Base-by-base conservation (phyloP, 768 basidiomycete species). In the Boletus reticulatus region DNA sequence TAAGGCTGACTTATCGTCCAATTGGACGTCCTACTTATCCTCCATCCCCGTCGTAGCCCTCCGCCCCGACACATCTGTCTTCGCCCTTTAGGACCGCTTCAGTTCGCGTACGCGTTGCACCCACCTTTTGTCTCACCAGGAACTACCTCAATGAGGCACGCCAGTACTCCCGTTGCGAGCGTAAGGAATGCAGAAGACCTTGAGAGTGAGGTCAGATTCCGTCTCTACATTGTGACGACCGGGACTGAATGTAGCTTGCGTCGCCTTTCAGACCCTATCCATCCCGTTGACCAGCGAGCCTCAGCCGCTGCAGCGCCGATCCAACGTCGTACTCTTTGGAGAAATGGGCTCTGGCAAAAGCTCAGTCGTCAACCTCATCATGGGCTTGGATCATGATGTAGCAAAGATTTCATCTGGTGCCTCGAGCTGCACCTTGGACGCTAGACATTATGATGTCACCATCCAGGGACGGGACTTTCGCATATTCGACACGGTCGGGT, bases 311-410 rank as follows among this genome's bases (percentile, higher is more conserved):
- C 58, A 52, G 49, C 58, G 22, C 34, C 55, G 60, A 54, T 55
- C 45, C 41, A 72, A 68, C 32, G 46, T 70, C 0, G 64, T 70
- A 9, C 57, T 70, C 47, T 70, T 70, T 13, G 70, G 69, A 20
- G 70, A 72, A 57, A 57, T 61, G 43, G 69, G 70, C 5, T 61
- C 60, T 9, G 73, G 74, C 1, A 79, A 80, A 56, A 78, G 76
- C 53, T 76, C 75, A 1, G 57, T 79, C 14, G 59, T 78, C 53
- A 80, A 78, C 59, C 72, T 79, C 67, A 58, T 80, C 37, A 45
- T 61, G 17, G 69, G 68, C 24, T 27, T 37, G 1, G 54, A 69
- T 4, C 53, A 6, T 16, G 64, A 61, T 6, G 50, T 53, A 16
- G 76, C 77, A 1, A 41, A 3, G 6, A 64, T 63, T 2, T 75